These are phyloP conservation scores for Claviceps spartinae DNA, from an alignment of 2,329 filamentous ascomycete species.

Conservation along the genomic window DNA sequence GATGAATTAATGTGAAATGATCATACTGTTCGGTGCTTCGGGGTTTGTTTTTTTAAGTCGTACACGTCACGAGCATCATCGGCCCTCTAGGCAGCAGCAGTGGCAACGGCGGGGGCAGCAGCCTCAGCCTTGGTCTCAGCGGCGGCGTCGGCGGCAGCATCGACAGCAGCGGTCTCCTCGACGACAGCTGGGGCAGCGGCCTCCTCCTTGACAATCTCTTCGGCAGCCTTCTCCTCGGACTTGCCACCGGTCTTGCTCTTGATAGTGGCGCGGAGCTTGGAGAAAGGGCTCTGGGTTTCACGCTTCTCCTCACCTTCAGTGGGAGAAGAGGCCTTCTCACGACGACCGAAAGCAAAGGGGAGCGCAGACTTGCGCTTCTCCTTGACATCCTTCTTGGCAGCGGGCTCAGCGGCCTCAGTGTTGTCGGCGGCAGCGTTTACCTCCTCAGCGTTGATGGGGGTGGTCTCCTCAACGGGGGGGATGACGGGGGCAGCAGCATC, in stretches of 20 bases:
- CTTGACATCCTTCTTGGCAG: constrained; percentile 52
- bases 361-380: constrained; percentile 73
- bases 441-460: constrained; percentile 44
- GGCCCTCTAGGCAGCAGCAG: constrained; percentile 35
- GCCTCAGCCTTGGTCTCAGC: constrained; percentile 28
- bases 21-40: constrained; percentile 10
- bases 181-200: constrained; percentile 13
- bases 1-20: constrained; percentile 14
- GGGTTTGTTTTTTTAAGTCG: constrained; percentile 13
- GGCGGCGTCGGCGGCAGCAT: constrained; percentile 18
- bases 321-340: constrained; percentile 46
- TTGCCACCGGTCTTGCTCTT: constrained; percentile 32
- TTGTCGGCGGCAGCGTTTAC: constrained; percentile 36
- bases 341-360: constrained; percentile 65
- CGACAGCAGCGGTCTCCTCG: constrained; percentile 13
- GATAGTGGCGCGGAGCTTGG: constrained; percentile 46
- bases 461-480: constrained; percentile 42
- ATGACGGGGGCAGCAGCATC: constrained; percentile 44
- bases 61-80: constrained; percentile 12
- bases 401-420: constrained; percentile 37
- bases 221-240: constrained; percentile 27
- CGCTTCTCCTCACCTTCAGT: constrained; percentile 41
- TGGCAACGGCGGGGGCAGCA: constrained; percentile 32
- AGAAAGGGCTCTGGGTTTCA: constrained; percentile 32
- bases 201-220: constrained; percentile 22